These are phyloP conservation scores for Camelina neglecta DNA, from an alignment of 345 rosid genomes.

Conservation along the genomic window DNA sequence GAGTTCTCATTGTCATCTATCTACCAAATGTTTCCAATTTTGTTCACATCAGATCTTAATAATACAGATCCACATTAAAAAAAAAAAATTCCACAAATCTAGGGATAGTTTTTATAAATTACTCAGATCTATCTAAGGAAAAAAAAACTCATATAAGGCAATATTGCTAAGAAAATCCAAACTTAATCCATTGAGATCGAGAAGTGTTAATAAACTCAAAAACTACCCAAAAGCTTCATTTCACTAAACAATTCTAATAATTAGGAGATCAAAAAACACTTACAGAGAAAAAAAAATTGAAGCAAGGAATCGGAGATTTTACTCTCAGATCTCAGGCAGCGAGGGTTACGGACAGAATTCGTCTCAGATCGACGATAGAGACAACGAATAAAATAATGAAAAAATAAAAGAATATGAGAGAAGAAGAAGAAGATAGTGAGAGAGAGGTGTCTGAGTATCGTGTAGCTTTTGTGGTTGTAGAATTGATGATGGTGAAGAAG, in stretches of 20 bases:
- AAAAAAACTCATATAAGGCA: slow-evolving; percentile 7
- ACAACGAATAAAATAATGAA: neutral
- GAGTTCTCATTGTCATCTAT: slow-evolving; percentile 62
- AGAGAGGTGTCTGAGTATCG: slow-evolving; percentile 20
- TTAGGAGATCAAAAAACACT: slow-evolving; percentile 1
- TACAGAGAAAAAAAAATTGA: slow-evolving; percentile 26
- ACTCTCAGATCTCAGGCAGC: slow-evolving; percentile 4
- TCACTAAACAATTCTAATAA: neutral
- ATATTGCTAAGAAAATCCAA: slow-evolving; percentile 7
- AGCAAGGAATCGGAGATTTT: slow-evolving; percentile 15
- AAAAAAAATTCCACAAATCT: neutral
- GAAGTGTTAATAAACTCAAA: neutral
- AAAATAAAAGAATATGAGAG: slow-evolving; percentile 31
- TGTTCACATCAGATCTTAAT: slow-evolving; percentile 21
- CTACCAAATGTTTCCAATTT: slow-evolving; percentile 4
- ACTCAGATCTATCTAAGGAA: slow-evolving; percentile 26
- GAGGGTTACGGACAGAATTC: neutral
- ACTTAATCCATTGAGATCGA: neutral
- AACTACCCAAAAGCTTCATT: slow-evolving; percentile 8
- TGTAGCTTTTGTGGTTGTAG: slow-evolving; percentile 18
- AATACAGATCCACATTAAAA: too few relatives aligned
- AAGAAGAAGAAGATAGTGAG: slow-evolving; percentile 25
- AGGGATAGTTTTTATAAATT: neutral
- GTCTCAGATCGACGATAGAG: slow-evolving; percentile 21
- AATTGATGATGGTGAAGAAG: slow-evolving; percentile 10